Evolutionary conservation across 768 basidiomycete species (phyloP).

Genomic region (Lactarius sanguifluus): DNA sequence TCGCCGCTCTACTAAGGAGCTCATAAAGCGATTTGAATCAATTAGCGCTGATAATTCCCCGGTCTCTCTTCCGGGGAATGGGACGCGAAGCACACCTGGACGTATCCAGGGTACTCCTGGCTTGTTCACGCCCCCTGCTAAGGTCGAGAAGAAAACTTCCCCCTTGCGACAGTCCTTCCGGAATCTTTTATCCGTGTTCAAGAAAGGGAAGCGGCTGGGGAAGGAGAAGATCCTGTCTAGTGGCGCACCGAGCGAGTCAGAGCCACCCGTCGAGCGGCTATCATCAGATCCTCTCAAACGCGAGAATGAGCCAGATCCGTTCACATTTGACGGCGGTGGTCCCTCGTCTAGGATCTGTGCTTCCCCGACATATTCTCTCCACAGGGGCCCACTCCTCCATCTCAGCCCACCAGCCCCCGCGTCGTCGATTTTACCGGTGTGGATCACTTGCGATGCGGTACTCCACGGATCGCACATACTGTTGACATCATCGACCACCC

Average conservation of each 20-base stretch:
- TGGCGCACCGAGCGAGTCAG: constrained; percentile 19
- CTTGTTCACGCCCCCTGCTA: constrained; percentile 30
- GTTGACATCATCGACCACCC: constrained; percentile 48
- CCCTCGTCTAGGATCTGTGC: constrained; percentile 26
- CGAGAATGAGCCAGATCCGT: constrained; percentile 10
- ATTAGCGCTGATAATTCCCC: constrained; percentile 32
- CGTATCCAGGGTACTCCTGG: constrained; percentile 23
- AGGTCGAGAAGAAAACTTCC: constrained; percentile 49
- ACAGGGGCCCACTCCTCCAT: constrained; percentile 48
- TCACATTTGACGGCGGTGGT: constrained; percentile 2
- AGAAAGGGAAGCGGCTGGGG: constrained; percentile 41
- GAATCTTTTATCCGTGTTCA: constrained; percentile 62
- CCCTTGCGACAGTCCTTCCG: constrained; percentile 64
- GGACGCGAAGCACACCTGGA: constrained; percentile 27
- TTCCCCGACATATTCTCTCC: constrained; percentile 27
- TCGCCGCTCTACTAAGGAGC: constrained; percentile 45
- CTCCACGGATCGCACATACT: constrained; percentile 45
- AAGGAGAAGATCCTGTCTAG: constrained; percentile 31
- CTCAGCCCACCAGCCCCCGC: constrained; percentile 40
- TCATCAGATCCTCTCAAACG: not conserved
- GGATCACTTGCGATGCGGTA: constrained; percentile 48
- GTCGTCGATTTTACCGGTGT: constrained; percentile 41
- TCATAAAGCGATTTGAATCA: constrained; percentile 56
- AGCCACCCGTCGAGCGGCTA: not conserved
- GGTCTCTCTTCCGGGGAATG: not conserved